These are phyloP conservation scores for Allium cepa DNA, from an alignment of 106 monocot species.

Conservation along the genomic window DNA sequence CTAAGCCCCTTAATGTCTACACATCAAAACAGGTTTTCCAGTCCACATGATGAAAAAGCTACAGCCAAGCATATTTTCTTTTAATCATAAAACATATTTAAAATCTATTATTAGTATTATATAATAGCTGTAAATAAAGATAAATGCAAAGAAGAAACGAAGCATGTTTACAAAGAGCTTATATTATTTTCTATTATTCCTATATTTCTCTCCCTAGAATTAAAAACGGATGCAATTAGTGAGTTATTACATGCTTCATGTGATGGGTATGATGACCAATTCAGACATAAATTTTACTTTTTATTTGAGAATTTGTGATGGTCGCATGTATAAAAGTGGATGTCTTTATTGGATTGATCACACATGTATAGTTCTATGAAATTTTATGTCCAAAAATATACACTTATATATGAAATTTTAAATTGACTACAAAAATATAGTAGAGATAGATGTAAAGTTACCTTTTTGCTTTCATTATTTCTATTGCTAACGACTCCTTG, in stretches of 20 bases:
- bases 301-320: too few relatives aligned
- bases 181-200: conserved; percentile 23
- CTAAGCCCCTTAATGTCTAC: conserved; percentile 32
- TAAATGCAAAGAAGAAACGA: background rate
- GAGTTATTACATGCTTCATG: background rate
- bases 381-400: background rate
- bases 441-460: conserved; percentile 21
- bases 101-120: background rate
- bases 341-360: background rate
- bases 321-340: background rate
- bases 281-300: too few relatives aligned
- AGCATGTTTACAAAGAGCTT: conserved; percentile 25
- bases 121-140: too few relatives aligned
- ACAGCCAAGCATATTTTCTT: background rate
- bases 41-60: background rate
- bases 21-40: background rate
- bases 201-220: conserved; percentile 6
- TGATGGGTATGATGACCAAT: too few relatives aligned
- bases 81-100: background rate
- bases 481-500: conserved; percentile 45
- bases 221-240: background rate
- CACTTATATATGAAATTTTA: background rate
- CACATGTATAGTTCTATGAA: background rate
- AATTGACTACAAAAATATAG: conserved; percentile 11
- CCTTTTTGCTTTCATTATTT: conserved; percentile 33